Base-by-base conservation (phyloP, 108 stramenopile genomes). In the Cyclotella choctawhatcheeana region DNA sequence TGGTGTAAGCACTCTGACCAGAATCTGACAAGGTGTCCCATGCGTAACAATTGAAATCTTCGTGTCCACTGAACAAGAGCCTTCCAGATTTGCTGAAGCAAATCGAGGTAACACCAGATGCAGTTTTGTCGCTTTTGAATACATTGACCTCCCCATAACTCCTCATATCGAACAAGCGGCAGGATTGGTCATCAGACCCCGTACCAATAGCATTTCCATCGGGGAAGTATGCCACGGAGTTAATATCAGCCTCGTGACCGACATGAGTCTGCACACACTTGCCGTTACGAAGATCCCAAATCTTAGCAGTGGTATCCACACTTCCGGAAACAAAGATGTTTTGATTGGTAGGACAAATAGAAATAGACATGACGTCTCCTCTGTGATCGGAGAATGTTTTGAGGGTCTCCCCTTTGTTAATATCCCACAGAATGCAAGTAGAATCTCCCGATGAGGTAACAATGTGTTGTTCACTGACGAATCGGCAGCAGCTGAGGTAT, bases 231-330 rank as follows among this genome's bases (percentile, higher is more conserved):
- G 86, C 85, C 21, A 99, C 96, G 5, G 96, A 89, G 82, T 99
- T 99, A 83, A 99, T 92, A 83, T 99, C 99, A 29, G 85, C 94
- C 31, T 92, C 91, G 82, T 99, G 99, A 25, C 99, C 98, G 20
- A 80, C 72, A 71, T 97, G 94, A 7, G 98, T 99, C 71, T 94
- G 90, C 25, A 88, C 85, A 50, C 89, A 91, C 40, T 81, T 80
- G 7, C 85, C 77, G 40, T 69, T 58, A 24, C 99, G 95, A 40
- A 95, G 84, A 83, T 99, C 99, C 99, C 99, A 99, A 50, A 99
- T 79, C 84, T 98, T 98, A 56, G 91, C 91, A 22, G 95, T 96
- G 17, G 84, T 82, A 75, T 99, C 99, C 56, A 97, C 97, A 56
- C 95, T 96, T 29, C 94, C 96, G 32, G 96, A 93, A 18, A 97